phyloP scores from a whole-genome alignment of 2,329 filamentous ascomycete species.

The Trichoderma koningii region DNA sequence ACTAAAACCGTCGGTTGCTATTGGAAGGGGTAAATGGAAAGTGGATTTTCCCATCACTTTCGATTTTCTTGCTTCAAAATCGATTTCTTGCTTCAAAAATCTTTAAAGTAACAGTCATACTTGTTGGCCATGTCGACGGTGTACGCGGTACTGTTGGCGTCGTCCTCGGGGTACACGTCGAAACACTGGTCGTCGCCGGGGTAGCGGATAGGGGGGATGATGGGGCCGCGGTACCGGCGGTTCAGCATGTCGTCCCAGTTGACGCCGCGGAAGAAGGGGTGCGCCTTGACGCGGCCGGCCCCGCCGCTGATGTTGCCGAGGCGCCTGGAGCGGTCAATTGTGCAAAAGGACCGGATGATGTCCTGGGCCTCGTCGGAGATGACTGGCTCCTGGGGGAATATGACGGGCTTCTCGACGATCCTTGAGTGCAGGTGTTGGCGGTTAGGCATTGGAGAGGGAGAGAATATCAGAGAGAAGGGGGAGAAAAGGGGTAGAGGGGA shows the following conservation, averaged over 20 bases:
- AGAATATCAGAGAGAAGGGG: background rate
- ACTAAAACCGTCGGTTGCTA: too few relatives aligned
- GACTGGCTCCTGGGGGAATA: constrained; percentile 67
- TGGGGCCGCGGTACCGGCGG: constrained; percentile 66
- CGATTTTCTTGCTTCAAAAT: too few relatives aligned
- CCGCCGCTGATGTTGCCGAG: constrained; percentile 79
- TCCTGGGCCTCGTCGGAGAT: constrained; percentile 71
- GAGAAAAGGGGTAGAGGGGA: background rate
- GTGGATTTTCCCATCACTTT: too few relatives aligned
- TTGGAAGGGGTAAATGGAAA: too few relatives aligned
- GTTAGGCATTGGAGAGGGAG: background rate
- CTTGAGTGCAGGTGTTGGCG: constrained; percentile 44
- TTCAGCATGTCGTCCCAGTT: constrained; percentile 74
- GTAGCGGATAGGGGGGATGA: constrained; percentile 72
- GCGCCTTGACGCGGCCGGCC: constrained; percentile 69
- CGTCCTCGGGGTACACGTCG: constrained; percentile 79
- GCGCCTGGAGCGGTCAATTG: constrained; percentile 74
- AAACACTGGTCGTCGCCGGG: constrained; percentile 79
- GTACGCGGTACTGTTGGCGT: constrained; percentile 64
- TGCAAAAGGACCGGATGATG: constrained; percentile 75
- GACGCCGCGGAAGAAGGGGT: constrained; percentile 72
- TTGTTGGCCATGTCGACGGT: constrained; percentile 67
- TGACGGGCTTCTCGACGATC: constrained; percentile 76
- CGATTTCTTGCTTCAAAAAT: constrained; percentile 55
- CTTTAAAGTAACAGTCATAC: constrained; percentile 71